Percentiles rank a stretch among this genome's conserved stretches.
These are phyloP conservation scores for Aureobasidium namibiae DNA, from an alignment of 2,329 filamentous ascomycete species.

Conservation along the genomic window DNA sequence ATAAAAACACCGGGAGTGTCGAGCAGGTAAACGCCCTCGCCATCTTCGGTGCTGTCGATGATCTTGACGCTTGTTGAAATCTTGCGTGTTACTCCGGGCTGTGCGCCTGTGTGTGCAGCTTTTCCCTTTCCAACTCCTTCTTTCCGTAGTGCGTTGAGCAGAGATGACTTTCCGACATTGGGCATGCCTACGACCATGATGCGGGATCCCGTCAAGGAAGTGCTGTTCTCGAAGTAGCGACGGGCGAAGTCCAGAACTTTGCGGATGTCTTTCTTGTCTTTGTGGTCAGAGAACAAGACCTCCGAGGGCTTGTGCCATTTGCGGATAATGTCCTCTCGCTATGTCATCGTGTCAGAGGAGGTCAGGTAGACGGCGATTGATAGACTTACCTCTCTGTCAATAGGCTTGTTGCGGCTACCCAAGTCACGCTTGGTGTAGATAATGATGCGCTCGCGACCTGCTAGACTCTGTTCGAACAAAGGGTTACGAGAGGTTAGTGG, in stretches of 20 bases:
- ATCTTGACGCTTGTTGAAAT: conserved; percentile 73
- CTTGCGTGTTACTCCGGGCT: conserved; percentile 85
- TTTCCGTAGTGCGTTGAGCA: conserved; percentile 78
- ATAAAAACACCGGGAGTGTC: conserved; percentile 96
- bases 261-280: conserved; percentile 34
- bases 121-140: conserved; percentile 59
- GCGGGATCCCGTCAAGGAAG: conserved; percentile 70
- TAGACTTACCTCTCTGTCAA: conserved; percentile 33
- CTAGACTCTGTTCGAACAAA: conserved; percentile 70
- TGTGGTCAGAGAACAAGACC: conserved; percentile 46
- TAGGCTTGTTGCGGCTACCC: conserved; percentile 39
- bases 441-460: conserved; percentile 60
- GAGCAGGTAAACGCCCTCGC: conserved; percentile 66
- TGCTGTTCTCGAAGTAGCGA: conserved; percentile 39
- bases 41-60: conserved; percentile 40
- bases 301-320: conserved; percentile 46
- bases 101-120: conserved; percentile 71
- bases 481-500: conserved; percentile 87
- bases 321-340: conserved; percentile 31
- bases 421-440: conserved; percentile 90
- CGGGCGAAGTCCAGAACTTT: conserved; percentile 45
- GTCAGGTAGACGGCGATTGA: neutral
- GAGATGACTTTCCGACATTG: conserved; percentile 89
- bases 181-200: conserved; percentile 94
- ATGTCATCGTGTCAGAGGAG: neutral